Base-by-base conservation (phyloP, 257 asterid genomes). In the Solanum chiquidenum region DNA sequence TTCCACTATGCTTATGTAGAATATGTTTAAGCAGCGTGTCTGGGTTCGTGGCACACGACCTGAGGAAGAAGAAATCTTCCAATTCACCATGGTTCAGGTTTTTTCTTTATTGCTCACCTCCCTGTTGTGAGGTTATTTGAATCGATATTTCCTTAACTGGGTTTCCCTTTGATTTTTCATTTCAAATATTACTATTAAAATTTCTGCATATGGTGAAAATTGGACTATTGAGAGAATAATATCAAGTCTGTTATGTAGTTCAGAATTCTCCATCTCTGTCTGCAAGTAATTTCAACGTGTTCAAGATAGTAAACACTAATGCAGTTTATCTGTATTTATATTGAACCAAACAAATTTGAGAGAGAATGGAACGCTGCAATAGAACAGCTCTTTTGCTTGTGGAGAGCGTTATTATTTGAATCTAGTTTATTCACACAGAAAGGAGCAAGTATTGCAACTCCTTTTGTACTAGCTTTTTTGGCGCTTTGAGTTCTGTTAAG, bases 21-120 rank as follows among this genome's bases (percentile, higher is more conserved):
- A 92, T 87, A 87, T 93, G 91, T 95, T 90, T 77, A 96, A 94
- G 91, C 95, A 96, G 87, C 93, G 98, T 83, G 94, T 96, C 89
- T 94, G 98, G 99, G 69, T 96, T 66, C 92, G 94, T 83, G 98
- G 99, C 87, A 91, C 98, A 89, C 94, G 99, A 25, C 99, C 98
- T 2, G 98, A 96, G 87, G 98, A 96, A 88, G 99, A 95, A 91
- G 98, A 94, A 91, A 87, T 86, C 86, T 95, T 95, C 88, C 97
- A 95, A 86, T 92, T 95, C 76, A 94, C 98, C 21, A 94, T 95
- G 99, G 87, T 91, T 92, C 99, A 95, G 98, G 98, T 95, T 37
- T 77, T 84, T 85, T 55, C 77, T 72, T 31, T 83, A 66, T 80
- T 49, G 11, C 85, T 16, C 69, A 10, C 69, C 60, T 87, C 84